These are phyloP conservation scores for Jaltomata sinuosa DNA, from an alignment of 257 asterid species.

Conservation along the genomic window DNA sequence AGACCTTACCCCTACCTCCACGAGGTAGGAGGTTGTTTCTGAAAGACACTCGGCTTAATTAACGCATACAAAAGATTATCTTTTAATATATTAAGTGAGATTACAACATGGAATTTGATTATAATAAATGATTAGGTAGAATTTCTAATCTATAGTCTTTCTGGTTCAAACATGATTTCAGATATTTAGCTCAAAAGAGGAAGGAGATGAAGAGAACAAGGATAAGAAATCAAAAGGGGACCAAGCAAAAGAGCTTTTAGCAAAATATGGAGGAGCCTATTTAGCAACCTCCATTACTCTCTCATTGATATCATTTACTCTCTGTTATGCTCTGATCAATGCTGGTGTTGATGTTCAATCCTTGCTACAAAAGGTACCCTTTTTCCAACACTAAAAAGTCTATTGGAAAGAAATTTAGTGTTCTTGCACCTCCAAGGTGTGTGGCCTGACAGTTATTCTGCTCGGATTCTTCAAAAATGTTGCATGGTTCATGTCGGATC, in stretches of 20 bases:
- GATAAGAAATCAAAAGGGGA: slow-evolving; percentile 67
- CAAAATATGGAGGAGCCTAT: slow-evolving; percentile 96
- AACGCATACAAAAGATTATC: background rate
- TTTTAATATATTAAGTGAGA: background rate
- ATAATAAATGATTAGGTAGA: background rate
- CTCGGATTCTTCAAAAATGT: background rate
- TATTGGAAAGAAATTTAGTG: background rate
- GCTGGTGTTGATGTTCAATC: slow-evolving; percentile 86
- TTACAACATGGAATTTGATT: background rate
- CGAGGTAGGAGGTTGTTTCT: too few species aligned
- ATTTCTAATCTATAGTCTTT: background rate
- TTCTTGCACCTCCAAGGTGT: background rate
- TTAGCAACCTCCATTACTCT: slow-evolving; percentile 90
- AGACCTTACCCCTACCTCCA: background rate
- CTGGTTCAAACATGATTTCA: slow-evolving; percentile 7
- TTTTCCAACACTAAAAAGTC: background rate
- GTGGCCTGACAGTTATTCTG: background rate
- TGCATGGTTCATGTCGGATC: background rate
- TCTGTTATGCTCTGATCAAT: slow-evolving; percentile 64
- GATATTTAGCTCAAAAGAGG: slow-evolving; percentile 75
- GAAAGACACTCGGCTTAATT: too few species aligned
- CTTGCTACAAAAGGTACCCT: slow-evolving; percentile 58
- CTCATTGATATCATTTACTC: slow-evolving; percentile 75
- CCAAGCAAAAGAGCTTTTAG: slow-evolving; percentile 75
- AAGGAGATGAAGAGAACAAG: slow-evolving; percentile 25